Evolutionary conservation across 345 rosid genomes (phyloP), one percentile per base, ranked within the genome.

Genomic region (Rubroshorea leprosula): DNA sequence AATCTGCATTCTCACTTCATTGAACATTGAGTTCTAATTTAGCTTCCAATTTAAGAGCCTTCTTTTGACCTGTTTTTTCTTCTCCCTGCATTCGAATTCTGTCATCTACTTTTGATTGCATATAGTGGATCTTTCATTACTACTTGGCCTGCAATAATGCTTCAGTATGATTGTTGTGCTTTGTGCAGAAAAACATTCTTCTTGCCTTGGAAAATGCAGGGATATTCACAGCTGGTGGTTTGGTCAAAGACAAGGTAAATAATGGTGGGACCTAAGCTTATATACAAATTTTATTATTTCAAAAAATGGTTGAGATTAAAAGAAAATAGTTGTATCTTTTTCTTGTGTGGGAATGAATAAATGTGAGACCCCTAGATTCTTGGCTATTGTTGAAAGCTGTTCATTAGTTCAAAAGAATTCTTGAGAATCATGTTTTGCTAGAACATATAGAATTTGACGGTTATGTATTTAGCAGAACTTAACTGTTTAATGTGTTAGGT

Each of bases 181-280:
- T n/a, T 41, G n/a, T 79, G 78, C 90, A 93, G 99, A 79, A 76
- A 76, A 87, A 74, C 66, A 83, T 82, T 66, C 81, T 93, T 64
- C 69, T 69, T 54, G 97, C 99, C 62, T 72, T 93, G 76, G 99
- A 93, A 68, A 85, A 67, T 75, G 90, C 96, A 22, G 99, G 99
- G 15, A 66, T 93, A 60, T 93, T 93, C 64, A 80, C 95, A 22
- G 83, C 94, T 29, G 92, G 99, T 70, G 97, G 97, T 70, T 77
- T 93, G 72, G 83, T 93, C 61, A 89, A 80, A 71, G 96, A 93
- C 70, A 90, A 93, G 97, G 99, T 87, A 75, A 58, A n/a, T 12
- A 43, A 39, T 41, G n/a, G 24, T 19, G 6, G 1, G 6, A 20
- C 11, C 51, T 61, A 51, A 23, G 27, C 21, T 23, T 61, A 17